Conservation (phyloP, 495 filamentous ascomycete genomes). For the Geopyxis carbonaria region DNA sequence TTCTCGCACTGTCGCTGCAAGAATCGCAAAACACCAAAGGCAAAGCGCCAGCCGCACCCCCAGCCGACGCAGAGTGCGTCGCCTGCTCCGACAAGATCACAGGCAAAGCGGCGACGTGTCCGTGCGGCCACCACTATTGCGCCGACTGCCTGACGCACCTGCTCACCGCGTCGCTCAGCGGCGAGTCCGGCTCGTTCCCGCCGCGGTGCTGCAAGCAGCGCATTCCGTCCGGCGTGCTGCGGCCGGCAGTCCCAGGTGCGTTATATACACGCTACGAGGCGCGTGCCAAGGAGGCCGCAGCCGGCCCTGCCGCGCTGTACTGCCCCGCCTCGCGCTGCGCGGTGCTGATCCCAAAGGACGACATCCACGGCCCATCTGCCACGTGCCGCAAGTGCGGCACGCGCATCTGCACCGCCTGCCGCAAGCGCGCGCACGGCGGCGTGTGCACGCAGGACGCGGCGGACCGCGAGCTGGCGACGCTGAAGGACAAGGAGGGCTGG, state of each 20-base stretch:
- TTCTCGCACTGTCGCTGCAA: too few relatives aligned
- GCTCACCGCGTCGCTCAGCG: not conserved
- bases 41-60: too few relatives aligned
- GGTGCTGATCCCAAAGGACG: not conserved
- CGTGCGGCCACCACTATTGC: not conserved
- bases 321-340: not conserved
- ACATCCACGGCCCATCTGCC: not conserved
- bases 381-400: not conserved
- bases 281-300: not conserved
- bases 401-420: not conserved
- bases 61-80: not conserved
- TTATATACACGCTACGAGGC: not conserved
- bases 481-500: not conserved
- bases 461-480: not conserved
- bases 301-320: not conserved
- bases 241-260: not conserved
- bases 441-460: not conserved
- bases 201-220: constrained; percentile 1
- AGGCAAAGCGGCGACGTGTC: not conserved
- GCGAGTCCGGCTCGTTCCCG: not conserved
- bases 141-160: constrained; percentile 1
- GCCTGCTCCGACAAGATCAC: not conserved
- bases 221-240: not conserved
- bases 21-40: too few relatives aligned
- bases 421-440: not conserved